Evolutionary conservation across 768 basidiomycete species (phyloP), one percentile per base, ranked within the genome.

Genomic region (Leucocoprinus leucothites): DNA sequence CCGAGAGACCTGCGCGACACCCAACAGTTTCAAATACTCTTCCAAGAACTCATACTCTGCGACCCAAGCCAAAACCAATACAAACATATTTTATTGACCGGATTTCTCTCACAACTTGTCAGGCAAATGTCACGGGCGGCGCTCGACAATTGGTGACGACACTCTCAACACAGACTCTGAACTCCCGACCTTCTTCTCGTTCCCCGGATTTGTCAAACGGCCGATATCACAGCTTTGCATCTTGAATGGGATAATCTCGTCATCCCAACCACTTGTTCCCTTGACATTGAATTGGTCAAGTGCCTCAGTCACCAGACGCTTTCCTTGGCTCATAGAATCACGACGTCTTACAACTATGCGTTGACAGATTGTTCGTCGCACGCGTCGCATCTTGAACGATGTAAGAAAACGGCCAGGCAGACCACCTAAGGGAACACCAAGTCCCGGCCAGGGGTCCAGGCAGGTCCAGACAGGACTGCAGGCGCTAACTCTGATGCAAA

Each of bases 181-280:
- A 42, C 9, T 21, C 42, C 22, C 52, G n/a, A 18, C 34, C 19
- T 36, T 35, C 25, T 53, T 40, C 52, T 46, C 16, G 14, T 44
- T 22, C n/a, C 18, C 51, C 44, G 21, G 34, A 53, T 53, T 53
- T 46, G 52, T 53, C 44, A 19, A 38, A 7, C 14, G 34, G 22
- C 52, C 44, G 52, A 53, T 35, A 53, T 44, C 43, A 34, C 31
- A 34, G 44, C 44, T 21, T 22, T 25, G 6, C 35, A 38, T 24
- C 44, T 19, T 18, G n/a, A 53, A 53, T 25, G 6, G 52, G 9
- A 38, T 14, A 14, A 53, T 53, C 34, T 46, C 44, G 22, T 46
- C 44, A 53, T 53, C 44, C 25, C 43, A 24, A 38, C 52, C 21
- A 16, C 41, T 35, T 42, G 13, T 19, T 28, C 19, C 24, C 13